Evolutionary conservation across 164 flowering plant genomes (phyloP).

Genomic region (Warburgia ugandensis): DNA sequence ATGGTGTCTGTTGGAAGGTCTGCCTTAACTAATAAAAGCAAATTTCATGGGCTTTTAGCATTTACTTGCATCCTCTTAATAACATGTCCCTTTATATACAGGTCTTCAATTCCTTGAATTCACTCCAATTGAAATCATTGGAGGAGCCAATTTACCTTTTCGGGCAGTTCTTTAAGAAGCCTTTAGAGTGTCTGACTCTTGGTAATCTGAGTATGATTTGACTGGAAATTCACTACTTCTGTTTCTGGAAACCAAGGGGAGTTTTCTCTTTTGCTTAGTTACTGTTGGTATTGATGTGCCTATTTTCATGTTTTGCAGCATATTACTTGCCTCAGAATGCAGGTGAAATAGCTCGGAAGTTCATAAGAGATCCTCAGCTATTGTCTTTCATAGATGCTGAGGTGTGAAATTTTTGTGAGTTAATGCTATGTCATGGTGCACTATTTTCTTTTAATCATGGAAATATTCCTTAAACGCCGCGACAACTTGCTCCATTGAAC

Average conservation of each 20-base stretch:
- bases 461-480: background rate
- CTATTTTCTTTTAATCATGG: background rate
- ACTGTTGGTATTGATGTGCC: background rate
- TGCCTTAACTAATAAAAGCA: constrained; percentile 23
- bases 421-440: background rate
- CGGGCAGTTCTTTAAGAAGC: constrained; percentile 92
- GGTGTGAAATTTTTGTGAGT: constrained; percentile 28
- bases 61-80: constrained; percentile 4
- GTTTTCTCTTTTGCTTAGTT: too few relatives aligned
- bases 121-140: constrained; percentile 85
- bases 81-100: constrained; percentile 15
- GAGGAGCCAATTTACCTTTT: constrained; percentile 96
- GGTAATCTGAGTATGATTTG: too few relatives aligned
- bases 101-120: constrained; percentile 90
- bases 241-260: too few relatives aligned
- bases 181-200: constrained; percentile 82
- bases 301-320: constrained; percentile 33
- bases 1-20: constrained; percentile 94
- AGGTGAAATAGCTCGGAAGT: constrained; percentile 85
- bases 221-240: too few relatives aligned
- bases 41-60: constrained; percentile 9
- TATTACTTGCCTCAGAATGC: constrained; percentile 96
- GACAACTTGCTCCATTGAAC: background rate
- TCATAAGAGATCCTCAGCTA: constrained; percentile 72
- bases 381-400: constrained; percentile 94